A percentile compares a stretch with the other conserved stretches of the same genome.
These are phyloP conservation scores for Cutaneotrichosporon sp. DNA, from an alignment of 1,284 basidiomycete species.

Conservation along the genomic window DNA sequence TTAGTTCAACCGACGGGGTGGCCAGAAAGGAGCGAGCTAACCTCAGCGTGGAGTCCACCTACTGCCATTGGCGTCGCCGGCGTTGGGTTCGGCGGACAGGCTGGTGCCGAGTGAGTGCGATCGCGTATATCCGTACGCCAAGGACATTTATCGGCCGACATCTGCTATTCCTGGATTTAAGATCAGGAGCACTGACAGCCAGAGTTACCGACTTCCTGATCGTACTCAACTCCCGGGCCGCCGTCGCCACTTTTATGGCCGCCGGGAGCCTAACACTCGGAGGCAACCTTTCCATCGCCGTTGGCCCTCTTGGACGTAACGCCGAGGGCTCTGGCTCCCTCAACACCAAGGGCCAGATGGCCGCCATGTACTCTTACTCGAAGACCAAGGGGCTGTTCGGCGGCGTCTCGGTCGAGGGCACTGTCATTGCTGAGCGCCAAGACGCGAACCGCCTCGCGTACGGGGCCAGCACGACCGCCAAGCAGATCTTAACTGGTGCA, in stretches of 20 bases:
- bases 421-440: constrained; percentile 88
- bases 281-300: constrained; percentile 60
- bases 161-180: neutral
- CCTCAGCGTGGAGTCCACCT: constrained; percentile 83
- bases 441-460: constrained; percentile 86
- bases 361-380: constrained; percentile 96
- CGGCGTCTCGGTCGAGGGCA: constrained; percentile 80
- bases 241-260: constrained; percentile 85
- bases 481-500: constrained; percentile 73
- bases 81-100: constrained; percentile 77
- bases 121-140: neutral
- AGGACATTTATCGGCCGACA: neutral
- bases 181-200: constrained; percentile 54
- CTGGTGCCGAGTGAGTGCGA: constrained; percentile 55
- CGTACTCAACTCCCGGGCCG: constrained; percentile 69
- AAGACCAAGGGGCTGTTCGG: constrained; percentile 90
- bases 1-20: constrained; percentile 54
- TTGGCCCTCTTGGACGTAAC: constrained; percentile 90
- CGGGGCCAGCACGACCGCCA: constrained; percentile 67
- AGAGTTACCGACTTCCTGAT: constrained; percentile 89
- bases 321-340: constrained; percentile 87
- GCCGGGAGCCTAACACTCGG: constrained; percentile 72
- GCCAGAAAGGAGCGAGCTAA: constrained; percentile 10
- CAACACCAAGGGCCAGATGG: constrained; percentile 81
- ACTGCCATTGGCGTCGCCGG: constrained; percentile 95